phyloP scores from a whole-genome alignment of 306 rosid genomes.

The Cicer yamashitae region DNA sequence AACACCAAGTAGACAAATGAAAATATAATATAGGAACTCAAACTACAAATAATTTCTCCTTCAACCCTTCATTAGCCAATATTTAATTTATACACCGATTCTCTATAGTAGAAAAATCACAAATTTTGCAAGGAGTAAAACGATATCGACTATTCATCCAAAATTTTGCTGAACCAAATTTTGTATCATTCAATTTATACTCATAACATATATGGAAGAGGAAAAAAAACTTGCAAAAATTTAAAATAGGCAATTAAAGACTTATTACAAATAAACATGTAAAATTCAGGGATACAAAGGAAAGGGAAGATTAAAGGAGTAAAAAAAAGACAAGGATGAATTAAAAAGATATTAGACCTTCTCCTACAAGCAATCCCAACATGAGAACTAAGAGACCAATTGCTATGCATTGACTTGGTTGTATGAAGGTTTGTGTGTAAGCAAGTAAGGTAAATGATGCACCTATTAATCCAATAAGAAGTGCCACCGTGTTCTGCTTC shows the following conservation, averaged over 20 bases:
- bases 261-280: not conserved
- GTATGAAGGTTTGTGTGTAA: slow-evolving; percentile 65
- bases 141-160: too few relatives aligned
- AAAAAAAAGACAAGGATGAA: not conserved
- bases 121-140: too few relatives aligned
- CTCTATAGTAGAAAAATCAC: too few relatives aligned
- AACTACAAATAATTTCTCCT: not conserved
- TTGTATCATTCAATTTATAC: not conserved
- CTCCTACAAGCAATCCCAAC: slow-evolving; percentile 72
- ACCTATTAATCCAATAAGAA: slow-evolving; percentile 75
- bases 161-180: too few relatives aligned
- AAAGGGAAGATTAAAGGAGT: slow-evolving; percentile 12
- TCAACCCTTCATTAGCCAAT: slow-evolving; percentile 30
- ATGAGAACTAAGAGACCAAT: slow-evolving; percentile 75
- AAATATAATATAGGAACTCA: not conserved
- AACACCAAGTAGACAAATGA: not conserved
- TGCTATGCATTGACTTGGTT: slow-evolving; percentile 66
- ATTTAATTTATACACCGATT: not conserved
- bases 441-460: slow-evolving; percentile 71
- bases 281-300: not conserved
- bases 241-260: not conserved
- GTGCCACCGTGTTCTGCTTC: slow-evolving; percentile 59
- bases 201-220: not conserved
- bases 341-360: slow-evolving; percentile 74
- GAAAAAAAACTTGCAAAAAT: not conserved